Percentiles rank a stretch among this genome's conserved stretches.
Evolutionary conservation across 176 grass and related monocot species (phyloP).

Genomic region (Eragrostis curvula): DNA sequence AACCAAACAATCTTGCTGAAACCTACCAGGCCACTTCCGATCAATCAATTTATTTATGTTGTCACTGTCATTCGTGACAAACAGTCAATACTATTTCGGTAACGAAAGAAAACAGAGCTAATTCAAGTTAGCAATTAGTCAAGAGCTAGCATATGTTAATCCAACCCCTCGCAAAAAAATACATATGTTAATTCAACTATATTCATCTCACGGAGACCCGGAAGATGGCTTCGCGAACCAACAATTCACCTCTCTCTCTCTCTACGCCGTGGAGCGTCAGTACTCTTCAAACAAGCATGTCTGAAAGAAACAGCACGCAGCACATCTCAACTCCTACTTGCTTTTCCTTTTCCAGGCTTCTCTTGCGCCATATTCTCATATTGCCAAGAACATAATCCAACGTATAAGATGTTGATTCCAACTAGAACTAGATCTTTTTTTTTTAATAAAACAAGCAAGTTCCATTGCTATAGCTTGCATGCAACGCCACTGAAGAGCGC

Average conservation of each 20-base stretch:
- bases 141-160: neutral
- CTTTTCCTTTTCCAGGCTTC: neutral
- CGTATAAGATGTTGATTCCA: constrained; percentile 13
- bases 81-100: neutral
- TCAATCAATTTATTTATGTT: neutral
- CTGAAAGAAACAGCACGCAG: constrained; percentile 9
- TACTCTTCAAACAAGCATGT: too few species aligned
- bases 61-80: neutral
- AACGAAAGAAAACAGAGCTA: neutral
- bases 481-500: constrained; percentile 4
- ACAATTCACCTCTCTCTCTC: neutral
- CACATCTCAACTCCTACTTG: neutral
- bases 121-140: neutral
- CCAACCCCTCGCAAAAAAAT: too few species aligned
- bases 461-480: constrained; percentile 16
- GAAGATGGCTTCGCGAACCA: neutral
- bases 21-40: neutral
- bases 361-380: constrained; percentile 1
- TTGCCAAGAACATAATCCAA: constrained; percentile 33
- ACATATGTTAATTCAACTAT: neutral
- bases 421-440: constrained; percentile 20
- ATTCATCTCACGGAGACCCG: neutral
- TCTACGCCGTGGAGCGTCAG: neutral
- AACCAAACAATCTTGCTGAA: neutral
- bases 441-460: constrained; percentile 7